These are phyloP conservation scores for Citrus medica DNA, from an alignment of 345 rosid genomes.

Conservation along the genomic window DNA sequence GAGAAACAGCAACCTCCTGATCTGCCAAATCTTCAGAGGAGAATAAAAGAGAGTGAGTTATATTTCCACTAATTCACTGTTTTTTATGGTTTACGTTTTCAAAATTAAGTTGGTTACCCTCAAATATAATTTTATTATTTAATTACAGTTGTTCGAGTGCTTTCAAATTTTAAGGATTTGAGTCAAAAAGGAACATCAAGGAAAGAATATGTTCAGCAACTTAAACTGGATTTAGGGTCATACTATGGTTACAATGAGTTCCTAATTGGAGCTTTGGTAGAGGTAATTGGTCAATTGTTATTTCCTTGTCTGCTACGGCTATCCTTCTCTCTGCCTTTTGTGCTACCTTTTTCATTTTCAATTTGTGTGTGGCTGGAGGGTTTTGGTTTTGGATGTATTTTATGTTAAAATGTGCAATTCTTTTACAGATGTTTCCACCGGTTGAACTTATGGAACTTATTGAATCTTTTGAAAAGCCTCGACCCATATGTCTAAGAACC, in stretches of 20 bases:
- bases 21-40: slow-evolving; percentile 62
- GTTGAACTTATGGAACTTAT: slow-evolving; percentile 89
- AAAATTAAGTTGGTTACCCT: neutral
- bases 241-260: slow-evolving; percentile 93
- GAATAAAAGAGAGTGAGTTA: slow-evolving; percentile 79
- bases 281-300: slow-evolving; percentile 44
- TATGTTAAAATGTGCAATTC: slow-evolving; percentile 14
- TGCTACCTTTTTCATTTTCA: neutral
- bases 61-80: slow-evolving; percentile 5
- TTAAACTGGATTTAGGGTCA: slow-evolving; percentile 66
- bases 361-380: neutral
- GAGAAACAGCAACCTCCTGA: slow-evolving; percentile 77
- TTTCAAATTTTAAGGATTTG: slow-evolving; percentile 64
- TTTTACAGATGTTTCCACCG: slow-evolving; percentile 84
- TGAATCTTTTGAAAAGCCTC: slow-evolving; percentile 92
- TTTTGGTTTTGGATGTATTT: neutral
- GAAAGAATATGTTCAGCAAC: slow-evolving; percentile 68
- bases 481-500: slow-evolving; percentile 82
- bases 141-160: slow-evolving; percentile 71
- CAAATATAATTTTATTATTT: slow-evolving; percentile 3
- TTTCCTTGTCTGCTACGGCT: neutral
- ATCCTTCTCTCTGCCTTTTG: neutral
- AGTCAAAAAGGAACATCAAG: slow-evolving; percentile 64
- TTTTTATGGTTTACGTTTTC: neutral
- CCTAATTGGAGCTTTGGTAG: slow-evolving; percentile 69